Base-by-base conservation (phyloP, 2,329 filamentous ascomycete species). In the Incumbomyces lentus region DNA sequence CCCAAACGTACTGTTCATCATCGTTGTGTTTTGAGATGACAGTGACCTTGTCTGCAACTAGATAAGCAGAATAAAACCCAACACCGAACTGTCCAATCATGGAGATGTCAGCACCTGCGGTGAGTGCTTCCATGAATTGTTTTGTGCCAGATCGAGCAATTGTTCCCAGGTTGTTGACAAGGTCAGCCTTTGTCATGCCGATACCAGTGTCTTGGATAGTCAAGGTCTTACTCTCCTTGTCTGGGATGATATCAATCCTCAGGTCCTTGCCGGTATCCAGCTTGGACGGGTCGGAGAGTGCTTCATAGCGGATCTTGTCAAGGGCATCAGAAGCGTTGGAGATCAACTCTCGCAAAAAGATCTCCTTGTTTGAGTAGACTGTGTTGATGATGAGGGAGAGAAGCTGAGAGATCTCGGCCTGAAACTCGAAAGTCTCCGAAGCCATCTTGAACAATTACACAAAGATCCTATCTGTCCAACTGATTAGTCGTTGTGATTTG, bases 61-160 rank as follows among this genome's bases (percentile, higher is more conserved):
- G 88, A 81, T 98, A 98, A 66, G 92, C 92, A 53, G 92, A 96
- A 83, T 98, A 98, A 86, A 98, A 98, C 84, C 92, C 92, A 63
- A 98, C 92, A 93, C 92, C 92, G 71, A 98, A 98, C 76, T 98
- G 92, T 66, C 92, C 92, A 69, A 98, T 98, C 92, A 98, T 96
- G 74, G 92, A 96, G 60, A 98, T 92, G 73, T 98, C 92, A 68
- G 92, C 92, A 77, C 92, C 92, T 58, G 92, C 92, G 60, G 88
- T 90, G 61, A 98, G 81, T 55, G 92, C 92, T 80, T 98, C 92
- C 92, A 98, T 98, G 75, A 98, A 98, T 77, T 96, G 92, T 83
- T 98, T 98, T 72, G 92, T 98, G 58, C 92, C 92, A 53, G 92
- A 98, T 68, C 92, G 88, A 68, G 92, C 92, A 71, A 98, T 98